Conservation (phyloP, 768 basidiomycete species). For the Collybiopsis confluens region DNA sequence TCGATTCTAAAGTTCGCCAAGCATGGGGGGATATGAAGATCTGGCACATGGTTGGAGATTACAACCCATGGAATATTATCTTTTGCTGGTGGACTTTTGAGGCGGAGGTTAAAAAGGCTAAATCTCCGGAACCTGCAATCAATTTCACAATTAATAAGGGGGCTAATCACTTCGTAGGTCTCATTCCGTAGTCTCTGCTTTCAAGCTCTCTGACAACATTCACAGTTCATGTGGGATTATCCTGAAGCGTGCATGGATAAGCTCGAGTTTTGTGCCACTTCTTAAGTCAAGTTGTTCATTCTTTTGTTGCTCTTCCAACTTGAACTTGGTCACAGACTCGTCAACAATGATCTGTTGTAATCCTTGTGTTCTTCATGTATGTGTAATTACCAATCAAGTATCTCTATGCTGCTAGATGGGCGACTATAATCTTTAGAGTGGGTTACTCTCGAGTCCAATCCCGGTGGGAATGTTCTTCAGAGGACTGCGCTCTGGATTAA, state of each 20-base stretch:
- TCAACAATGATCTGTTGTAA: too few species aligned
- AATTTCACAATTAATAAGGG: slow-evolving; percentile 12
- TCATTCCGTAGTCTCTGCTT: neutral
- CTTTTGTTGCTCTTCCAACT: too few species aligned
- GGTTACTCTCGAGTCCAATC: too few species aligned
- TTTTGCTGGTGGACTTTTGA: slow-evolving; percentile 17
- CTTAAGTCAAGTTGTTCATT: too few species aligned
- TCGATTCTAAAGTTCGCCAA: slow-evolving; percentile 8
- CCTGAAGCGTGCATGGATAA: slow-evolving; percentile 11
- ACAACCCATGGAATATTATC: slow-evolving; percentile 11
- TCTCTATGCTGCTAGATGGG: too few species aligned
- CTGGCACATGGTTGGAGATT: slow-evolving; percentile 13
- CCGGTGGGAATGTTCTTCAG: too few species aligned
- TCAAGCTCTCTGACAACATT: neutral
- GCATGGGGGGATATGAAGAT: slow-evolving; percentile 11
- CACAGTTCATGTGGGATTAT: slow-evolving; percentile 16
- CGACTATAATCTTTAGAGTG: too few species aligned
- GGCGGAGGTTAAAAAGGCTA: slow-evolving; percentile 10
- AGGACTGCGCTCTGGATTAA: too few species aligned
- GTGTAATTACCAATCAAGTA: too few species aligned
- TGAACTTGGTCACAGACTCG: too few species aligned
- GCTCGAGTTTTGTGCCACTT: neutral
- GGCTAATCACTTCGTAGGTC: slow-evolving; percentile 22
- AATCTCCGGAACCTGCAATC: slow-evolving; percentile 10
- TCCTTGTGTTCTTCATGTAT: too few species aligned